Evolutionary conservation across 2,329 filamentous ascomycete species (phyloP).

Genomic region (Coniochaeta sp.): DNA sequence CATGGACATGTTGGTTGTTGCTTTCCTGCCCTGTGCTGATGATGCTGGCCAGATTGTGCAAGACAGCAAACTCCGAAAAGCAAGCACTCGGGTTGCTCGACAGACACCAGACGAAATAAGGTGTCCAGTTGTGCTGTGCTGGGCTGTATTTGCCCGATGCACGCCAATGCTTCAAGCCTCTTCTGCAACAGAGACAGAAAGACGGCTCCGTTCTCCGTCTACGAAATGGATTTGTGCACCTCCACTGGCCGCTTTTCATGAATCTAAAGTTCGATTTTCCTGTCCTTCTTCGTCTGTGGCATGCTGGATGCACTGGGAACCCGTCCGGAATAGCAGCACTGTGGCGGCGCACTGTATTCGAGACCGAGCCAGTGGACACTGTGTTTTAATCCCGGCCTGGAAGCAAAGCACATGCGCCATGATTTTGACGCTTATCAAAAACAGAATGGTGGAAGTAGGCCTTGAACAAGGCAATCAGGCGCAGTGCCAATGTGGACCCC

Average conservation of each 20-base stretch:
- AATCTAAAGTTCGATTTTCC: background rate
- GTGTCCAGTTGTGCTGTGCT: too few relatives aligned
- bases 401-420: background rate
- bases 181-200: too few relatives aligned
- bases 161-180: too few relatives aligned
- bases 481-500: background rate
- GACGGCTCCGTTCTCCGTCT: background rate
- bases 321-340: background rate
- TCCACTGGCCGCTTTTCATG: too few relatives aligned
- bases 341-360: background rate
- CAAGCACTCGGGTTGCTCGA: background rate
- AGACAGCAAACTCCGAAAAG: background rate
- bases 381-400: background rate
- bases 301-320: too few relatives aligned
- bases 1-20: background rate
- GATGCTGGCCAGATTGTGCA: background rate
- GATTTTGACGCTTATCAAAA: background rate
- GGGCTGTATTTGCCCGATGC: too few relatives aligned
- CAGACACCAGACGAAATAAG: too few relatives aligned
- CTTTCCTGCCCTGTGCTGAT: background rate
- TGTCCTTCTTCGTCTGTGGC: background rate
- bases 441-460: too few relatives aligned
- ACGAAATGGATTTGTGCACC: background rate
- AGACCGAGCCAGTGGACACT: background rate
- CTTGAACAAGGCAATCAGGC: constrained; percentile 1